Evolutionary conservation across 805 yeast genomes (phyloP).

Genomic region (Lachancea nothofagi): DNA sequence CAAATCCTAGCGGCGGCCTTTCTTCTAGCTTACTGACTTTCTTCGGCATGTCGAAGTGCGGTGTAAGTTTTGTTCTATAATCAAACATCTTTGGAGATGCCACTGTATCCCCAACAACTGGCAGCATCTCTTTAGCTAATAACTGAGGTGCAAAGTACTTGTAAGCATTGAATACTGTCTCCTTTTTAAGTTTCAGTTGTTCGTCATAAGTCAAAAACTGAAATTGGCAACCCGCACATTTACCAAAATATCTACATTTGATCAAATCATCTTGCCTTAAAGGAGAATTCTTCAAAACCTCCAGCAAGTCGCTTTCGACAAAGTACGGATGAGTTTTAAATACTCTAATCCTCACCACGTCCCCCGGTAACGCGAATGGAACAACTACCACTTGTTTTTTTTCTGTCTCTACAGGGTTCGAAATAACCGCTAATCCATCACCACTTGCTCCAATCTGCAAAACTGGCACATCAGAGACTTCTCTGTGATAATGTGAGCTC

Average conservation of each 20-base stretch:
- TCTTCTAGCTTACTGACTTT: constrained; percentile 35
- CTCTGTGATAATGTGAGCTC: constrained; percentile 50
- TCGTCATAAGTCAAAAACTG: constrained; percentile 69
- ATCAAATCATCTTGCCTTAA: constrained; percentile 53
- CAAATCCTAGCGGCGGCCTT: constrained; percentile 82
- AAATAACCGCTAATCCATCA: constrained; percentile 73
- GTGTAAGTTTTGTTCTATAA: constrained; percentile 91
- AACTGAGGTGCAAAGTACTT: constrained; percentile 64
- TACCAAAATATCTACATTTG: constrained; percentile 74
- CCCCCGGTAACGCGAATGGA: constrained; percentile 90
- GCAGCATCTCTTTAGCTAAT: constrained; percentile 41
- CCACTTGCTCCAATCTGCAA: constrained; percentile 68
- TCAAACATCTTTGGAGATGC: constrained; percentile 70
- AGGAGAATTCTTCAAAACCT: constrained; percentile 41
- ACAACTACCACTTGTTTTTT: constrained; percentile 61
- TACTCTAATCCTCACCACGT: constrained; percentile 59
- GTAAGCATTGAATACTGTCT: constrained; percentile 78
- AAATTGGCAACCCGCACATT: constrained; percentile 92
- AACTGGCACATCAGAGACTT: constrained; percentile 53
- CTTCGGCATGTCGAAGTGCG: constrained; percentile 83
- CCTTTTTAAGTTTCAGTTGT: constrained; percentile 66
- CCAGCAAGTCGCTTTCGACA: constrained; percentile 68
- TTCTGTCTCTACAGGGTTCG: constrained; percentile 46
- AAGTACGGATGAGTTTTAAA: constrained; percentile 72
- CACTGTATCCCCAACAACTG: constrained; percentile 57